Percentiles rank a stretch among this genome's conserved stretches.
Evolutionary conservation across 192 early-diverging fungal genomes (phyloP).

Genomic region (Dissophora globulifera): DNA sequence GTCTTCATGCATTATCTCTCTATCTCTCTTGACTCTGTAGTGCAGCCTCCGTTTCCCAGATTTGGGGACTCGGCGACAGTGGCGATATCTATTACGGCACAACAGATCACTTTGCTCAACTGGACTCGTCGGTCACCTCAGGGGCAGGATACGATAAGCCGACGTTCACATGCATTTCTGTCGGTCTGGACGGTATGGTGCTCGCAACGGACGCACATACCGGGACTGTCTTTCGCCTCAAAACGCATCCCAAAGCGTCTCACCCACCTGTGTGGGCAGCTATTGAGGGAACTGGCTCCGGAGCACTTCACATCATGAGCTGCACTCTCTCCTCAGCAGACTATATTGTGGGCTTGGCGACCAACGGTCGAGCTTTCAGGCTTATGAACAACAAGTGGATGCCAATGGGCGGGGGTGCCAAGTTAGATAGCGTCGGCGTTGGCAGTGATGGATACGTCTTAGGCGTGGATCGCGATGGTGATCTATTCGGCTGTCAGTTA

Average conservation of each 20-base stretch:
- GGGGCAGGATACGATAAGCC: slow-evolving; percentile 40
- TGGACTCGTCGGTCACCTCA: slow-evolving; percentile 26
- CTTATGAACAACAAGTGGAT: slow-evolving; percentile 15
- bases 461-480: slow-evolving; percentile 36
- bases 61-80: slow-evolving; percentile 34
- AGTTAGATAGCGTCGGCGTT: slow-evolving; percentile 18
- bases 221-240: slow-evolving; percentile 42
- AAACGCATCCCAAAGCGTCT: slow-evolving; percentile 18
- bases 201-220: slow-evolving; percentile 37
- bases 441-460: slow-evolving; percentile 45
- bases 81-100: slow-evolving; percentile 41
- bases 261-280: slow-evolving; percentile 45
- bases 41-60: slow-evolving; percentile 44
- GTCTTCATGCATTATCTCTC: too few species aligned
- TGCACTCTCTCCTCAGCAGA: slow-evolving; percentile 24
- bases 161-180: slow-evolving; percentile 30
- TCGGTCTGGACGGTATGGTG: slow-evolving; percentile 34
- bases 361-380: slow-evolving; percentile 21
- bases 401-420: slow-evolving; percentile 20
- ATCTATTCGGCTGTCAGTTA: slow-evolving; percentile 43
- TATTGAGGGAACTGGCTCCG: slow-evolving; percentile 26
- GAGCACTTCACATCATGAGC: slow-evolving; percentile 12
- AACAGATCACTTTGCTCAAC: slow-evolving; percentile 29
- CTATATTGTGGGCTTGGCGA: slow-evolving; percentile 28
- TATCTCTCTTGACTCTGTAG: not conserved